A percentile compares a stretch with the other conserved stretches of the same genome.
Conservation (phyloP, 1,284 basidiomycete species). For the Irpex sp. region DNA sequence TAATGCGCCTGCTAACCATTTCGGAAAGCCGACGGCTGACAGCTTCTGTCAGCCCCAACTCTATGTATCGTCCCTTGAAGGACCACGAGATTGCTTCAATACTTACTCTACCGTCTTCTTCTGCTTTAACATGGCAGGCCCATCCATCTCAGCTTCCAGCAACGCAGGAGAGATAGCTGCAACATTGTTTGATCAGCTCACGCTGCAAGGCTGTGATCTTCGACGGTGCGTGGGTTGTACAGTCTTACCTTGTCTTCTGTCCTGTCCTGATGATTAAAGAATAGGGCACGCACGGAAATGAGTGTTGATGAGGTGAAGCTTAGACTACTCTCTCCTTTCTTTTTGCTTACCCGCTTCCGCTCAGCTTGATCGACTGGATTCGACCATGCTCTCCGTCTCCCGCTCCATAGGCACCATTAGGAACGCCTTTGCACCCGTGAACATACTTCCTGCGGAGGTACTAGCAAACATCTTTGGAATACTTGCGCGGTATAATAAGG, state of each 20-base stretch:
- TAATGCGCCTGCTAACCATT: too few relatives aligned
- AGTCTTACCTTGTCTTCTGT: background rate
- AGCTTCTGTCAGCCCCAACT: too few relatives aligned
- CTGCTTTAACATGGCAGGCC: background rate
- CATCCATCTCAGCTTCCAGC: background rate
- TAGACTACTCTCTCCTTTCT: background rate
- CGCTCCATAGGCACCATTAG: slow-evolving; percentile 10
- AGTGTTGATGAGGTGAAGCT: slow-evolving; percentile 4
- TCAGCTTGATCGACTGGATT: slow-evolving; percentile 11
- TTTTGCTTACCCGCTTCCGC: background rate
- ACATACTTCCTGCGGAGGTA: slow-evolving; percentile 22
- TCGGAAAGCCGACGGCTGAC: too few relatives aligned
- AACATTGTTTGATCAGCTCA: slow-evolving; percentile 4
- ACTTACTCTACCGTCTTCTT: background rate
- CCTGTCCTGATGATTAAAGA: background rate
- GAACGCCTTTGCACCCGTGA: slow-evolving; percentile 19
- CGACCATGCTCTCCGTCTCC: slow-evolving; percentile 3
- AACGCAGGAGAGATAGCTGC: slow-evolving; percentile 3
- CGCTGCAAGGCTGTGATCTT: background rate
- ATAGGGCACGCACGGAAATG: slow-evolving; percentile 8
- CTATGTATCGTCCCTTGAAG: too few relatives aligned
- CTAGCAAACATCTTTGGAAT: slow-evolving; percentile 21
- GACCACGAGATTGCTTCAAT: background rate
- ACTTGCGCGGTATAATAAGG: slow-evolving; percentile 3
- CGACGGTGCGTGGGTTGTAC: slow-evolving; percentile 7